Evolutionary conservation across 768 basidiomycete genomes (phyloP).

Genomic region (Mrakia frigida): DNA sequence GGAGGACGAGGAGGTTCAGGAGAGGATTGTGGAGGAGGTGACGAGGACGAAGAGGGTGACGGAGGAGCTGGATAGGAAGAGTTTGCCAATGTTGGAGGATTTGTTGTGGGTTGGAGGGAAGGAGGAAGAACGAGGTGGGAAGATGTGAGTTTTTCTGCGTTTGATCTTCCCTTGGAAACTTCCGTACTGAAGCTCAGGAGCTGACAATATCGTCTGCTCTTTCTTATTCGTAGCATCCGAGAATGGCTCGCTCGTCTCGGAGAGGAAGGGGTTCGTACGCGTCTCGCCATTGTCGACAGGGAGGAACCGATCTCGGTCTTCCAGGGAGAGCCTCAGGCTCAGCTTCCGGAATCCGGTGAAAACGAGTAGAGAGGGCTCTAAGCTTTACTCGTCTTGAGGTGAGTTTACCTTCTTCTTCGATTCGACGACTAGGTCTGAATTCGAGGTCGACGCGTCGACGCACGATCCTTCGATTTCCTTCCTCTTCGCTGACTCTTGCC

Average conservation of each 20-base stretch:
- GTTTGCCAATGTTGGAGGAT: background rate
- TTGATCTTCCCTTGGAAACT: background rate
- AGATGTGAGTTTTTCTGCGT: background rate
- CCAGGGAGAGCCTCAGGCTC: background rate
- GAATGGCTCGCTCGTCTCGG: background rate
- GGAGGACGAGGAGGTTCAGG: background rate
- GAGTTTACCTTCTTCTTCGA: no score
- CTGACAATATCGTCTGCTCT: background rate
- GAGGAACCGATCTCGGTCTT: background rate
- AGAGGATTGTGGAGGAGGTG: background rate
- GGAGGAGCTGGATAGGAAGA: background rate
- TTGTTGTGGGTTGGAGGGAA: slow-evolving; percentile 6
- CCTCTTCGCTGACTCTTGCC: no score
- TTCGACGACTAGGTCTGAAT: no score
- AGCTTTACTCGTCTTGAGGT: no score
- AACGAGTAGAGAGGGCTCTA: no score
- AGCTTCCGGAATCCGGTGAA: no score
- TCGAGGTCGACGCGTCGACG: no score
- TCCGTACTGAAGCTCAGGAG: background rate
- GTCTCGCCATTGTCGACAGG: background rate
- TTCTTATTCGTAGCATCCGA: background rate
- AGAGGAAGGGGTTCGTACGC: background rate
- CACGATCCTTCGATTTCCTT: no score
- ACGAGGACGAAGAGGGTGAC: background rate
- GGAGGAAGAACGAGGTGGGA: background rate